A percentile compares a stretch with the other conserved stretches of the same genome.
phyloP scores from a whole-genome alignment of 495 filamentous ascomycete genomes.

The Podospora pseudocomata region DNA sequence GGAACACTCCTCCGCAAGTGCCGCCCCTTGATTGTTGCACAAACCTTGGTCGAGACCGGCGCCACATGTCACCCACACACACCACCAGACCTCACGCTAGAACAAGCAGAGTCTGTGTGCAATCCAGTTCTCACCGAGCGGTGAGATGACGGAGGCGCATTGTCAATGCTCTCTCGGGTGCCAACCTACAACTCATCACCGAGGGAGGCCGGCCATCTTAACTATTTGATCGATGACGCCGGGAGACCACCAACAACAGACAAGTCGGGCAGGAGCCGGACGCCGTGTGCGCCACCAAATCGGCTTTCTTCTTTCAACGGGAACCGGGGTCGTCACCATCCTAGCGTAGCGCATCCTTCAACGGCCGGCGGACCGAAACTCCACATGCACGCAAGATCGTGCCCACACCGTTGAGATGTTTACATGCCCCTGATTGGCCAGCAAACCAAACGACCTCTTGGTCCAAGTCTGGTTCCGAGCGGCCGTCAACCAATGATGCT shows the following conservation, averaged over 20 bases:
- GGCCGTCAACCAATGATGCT: conserved; percentile 21
- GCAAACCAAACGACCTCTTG: conserved; percentile 8
- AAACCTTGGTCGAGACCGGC: background rate
- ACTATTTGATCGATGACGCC: conserved; percentile 4
- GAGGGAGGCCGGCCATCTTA: background rate
- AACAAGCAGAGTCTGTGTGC: conserved; percentile 11
- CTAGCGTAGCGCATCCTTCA: conserved; percentile 24
- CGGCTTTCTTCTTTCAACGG: conserved; percentile 14
- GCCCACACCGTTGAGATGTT: conserved; percentile 24
- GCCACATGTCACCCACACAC: conserved; percentile 11
- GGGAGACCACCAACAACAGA: background rate
- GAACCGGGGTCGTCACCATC: conserved; percentile 20
- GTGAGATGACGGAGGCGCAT: conserved; percentile 2
- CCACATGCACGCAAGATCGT: conserved; percentile 38
- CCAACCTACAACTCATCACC: conserved; percentile 1
- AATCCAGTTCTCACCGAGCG: conserved; percentile 14
- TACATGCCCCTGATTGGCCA: conserved; percentile 25
- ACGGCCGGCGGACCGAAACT: conserved; percentile 41
- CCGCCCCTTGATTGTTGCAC: conserved; percentile 19
- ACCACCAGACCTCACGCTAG: conserved; percentile 4
- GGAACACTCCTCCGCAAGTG: conserved; percentile 24
- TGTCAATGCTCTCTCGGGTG: conserved; percentile 3
- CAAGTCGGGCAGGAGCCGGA: conserved; percentile 11
- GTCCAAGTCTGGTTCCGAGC: conserved; percentile 17
- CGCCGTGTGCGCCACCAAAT: conserved; percentile 30